Percentiles rank a stretch among this genome's conserved stretches.
phyloP scores from a whole-genome alignment of 1,284 basidiomycete species.

The Microbotryomycetes sp. region DNA sequence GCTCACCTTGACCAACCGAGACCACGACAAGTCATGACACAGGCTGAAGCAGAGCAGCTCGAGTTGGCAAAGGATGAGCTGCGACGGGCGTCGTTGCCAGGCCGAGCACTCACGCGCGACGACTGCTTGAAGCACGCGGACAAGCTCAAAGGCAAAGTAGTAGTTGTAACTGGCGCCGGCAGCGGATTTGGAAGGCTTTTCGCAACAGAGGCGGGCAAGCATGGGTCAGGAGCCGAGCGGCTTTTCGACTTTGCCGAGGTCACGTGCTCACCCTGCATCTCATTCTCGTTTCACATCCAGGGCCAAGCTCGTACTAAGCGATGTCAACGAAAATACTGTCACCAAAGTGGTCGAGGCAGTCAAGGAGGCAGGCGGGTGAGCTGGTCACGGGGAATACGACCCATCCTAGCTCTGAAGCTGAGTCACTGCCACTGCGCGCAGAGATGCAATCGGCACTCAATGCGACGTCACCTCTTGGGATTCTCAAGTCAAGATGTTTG shows the following conservation, averaged over 20 bases:
- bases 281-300: slow-evolving; percentile 39
- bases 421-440: too few relatives aligned
- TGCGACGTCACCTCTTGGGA: slow-evolving; percentile 55
- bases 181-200: slow-evolving; percentile 53
- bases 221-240: slow-evolving; percentile 44
- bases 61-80: neutral
- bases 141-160: slow-evolving; percentile 49
- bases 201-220: slow-evolving; percentile 46
- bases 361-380: slow-evolving; percentile 47
- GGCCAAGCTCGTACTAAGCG: slow-evolving; percentile 54
- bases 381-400: too few relatives aligned
- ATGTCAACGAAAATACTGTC: slow-evolving; percentile 46
- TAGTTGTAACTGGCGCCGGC: slow-evolving; percentile 54
- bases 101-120: neutral
- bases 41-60: neutral
- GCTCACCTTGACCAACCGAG: too few relatives aligned
- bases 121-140: slow-evolving; percentile 37
- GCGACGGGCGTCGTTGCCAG: neutral
- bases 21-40: too few relatives aligned
- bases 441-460: slow-evolving; percentile 45
- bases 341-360: slow-evolving; percentile 47
- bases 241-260: slow-evolving; percentile 4
- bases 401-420: too few relatives aligned
- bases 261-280: neutral
- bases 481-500: slow-evolving; percentile 51